Conservation (phyloP, 2,329 filamentous ascomycete species). For the Macrophomina tecta region DNA sequence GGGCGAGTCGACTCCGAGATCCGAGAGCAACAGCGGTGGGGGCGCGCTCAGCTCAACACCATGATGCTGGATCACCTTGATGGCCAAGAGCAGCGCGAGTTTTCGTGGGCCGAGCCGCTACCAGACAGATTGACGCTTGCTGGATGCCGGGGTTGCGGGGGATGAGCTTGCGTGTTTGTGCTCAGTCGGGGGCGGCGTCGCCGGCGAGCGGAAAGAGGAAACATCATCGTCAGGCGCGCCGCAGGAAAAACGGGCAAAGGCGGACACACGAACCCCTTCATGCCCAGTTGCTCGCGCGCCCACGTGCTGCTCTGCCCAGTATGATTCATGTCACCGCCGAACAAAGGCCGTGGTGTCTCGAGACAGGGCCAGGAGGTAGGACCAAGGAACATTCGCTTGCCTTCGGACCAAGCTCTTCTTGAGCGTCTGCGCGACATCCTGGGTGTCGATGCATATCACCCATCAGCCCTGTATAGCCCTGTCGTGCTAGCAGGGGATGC, state of each 20-base stretch:
- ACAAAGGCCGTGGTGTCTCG: not conserved
- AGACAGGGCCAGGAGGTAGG: not conserved
- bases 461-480: conserved; percentile 5
- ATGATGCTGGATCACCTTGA: not conserved
- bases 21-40: not conserved
- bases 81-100: not conserved
- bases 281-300: not conserved
- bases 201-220: not conserved
- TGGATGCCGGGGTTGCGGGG: conserved; percentile 11
- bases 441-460: not conserved
- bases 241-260: not conserved
- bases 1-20: not conserved
- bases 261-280: not conserved
- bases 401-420: not conserved
- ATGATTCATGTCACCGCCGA: not conserved
- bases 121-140: not conserved
- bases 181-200: not conserved
- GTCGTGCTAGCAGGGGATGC: not conserved
- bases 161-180: not conserved
- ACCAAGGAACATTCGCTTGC: not conserved
- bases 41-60: not conserved
- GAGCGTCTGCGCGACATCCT: not conserved
- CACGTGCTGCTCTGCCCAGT: not conserved
- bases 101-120: not conserved
- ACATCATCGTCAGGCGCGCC: conserved; percentile 3